Conservation (phyloP, 805 yeast species). For the Wickerhamiella alocasiicola region DNA sequence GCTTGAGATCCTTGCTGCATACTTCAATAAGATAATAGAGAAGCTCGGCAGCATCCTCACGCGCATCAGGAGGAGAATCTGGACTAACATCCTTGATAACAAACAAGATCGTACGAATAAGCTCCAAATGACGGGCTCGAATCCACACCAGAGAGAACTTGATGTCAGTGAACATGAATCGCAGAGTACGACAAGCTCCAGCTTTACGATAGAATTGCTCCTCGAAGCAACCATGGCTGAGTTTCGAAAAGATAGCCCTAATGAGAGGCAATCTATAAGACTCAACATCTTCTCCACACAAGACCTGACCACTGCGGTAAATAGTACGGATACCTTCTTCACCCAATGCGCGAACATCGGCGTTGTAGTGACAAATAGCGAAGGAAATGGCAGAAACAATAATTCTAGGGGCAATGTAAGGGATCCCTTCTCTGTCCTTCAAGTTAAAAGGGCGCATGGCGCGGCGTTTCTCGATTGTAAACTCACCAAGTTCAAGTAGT, state of each 20-base stretch:
- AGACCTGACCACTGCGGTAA: slow-evolving; percentile 43
- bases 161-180: slow-evolving; percentile 56
- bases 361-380: slow-evolving; percentile 67
- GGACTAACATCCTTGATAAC: slow-evolving; percentile 81
- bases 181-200: slow-evolving; percentile 80
- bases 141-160: slow-evolving; percentile 63
- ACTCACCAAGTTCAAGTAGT: slow-evolving; percentile 61
- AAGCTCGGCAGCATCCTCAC: slow-evolving; percentile 56
- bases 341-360: slow-evolving; percentile 61
- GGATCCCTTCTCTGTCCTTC: slow-evolving; percentile 66
- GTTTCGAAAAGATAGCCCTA: slow-evolving; percentile 61
- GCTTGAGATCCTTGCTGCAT: slow-evolving; percentile 52
- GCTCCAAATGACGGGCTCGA: slow-evolving; percentile 64
- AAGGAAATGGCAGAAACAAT: slow-evolving; percentile 62
- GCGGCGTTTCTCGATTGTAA: slow-evolving; percentile 53
- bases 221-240: slow-evolving; percentile 85
- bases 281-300: slow-evolving; percentile 57
- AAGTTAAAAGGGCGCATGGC: slow-evolving; percentile 59
- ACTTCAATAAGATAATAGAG: slow-evolving; percentile 49
- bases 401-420: slow-evolving; percentile 53
- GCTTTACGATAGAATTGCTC: slow-evolving; percentile 75
- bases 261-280: slow-evolving; percentile 62
- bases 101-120: slow-evolving; percentile 75
- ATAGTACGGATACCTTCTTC: slow-evolving; percentile 50
- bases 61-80: slow-evolving; percentile 73